A percentile compares a stretch with the other conserved stretches of the same genome.
Evolutionary conservation across 257 asterid species (phyloP).

Genomic region (Solanum etuberosum): DNA sequence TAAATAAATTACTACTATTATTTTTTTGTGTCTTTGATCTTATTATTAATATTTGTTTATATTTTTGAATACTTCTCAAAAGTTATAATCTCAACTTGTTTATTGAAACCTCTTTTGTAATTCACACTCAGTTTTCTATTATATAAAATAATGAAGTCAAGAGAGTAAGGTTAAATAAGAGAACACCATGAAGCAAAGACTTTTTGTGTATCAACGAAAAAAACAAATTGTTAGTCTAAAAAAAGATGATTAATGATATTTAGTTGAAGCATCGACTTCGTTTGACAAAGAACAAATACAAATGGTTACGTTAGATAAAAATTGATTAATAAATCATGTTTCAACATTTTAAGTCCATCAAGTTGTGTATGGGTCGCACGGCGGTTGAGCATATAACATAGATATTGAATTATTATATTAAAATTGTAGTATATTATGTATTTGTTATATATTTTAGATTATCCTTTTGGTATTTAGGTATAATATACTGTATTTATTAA

Average conservation of each 20-base stretch:
- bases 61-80: background rate
- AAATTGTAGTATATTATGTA: background rate
- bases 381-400: too few relatives aligned
- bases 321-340: background rate
- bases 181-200: background rate
- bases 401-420: background rate
- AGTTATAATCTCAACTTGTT: background rate
- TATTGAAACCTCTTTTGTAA: background rate
- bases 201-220: background rate
- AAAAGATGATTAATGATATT: background rate
- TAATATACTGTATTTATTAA: fast-evolving
- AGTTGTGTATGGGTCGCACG: background rate
- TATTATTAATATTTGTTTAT: background rate
- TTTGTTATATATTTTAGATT: too few relatives aligned
- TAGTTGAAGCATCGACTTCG: background rate
- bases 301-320: background rate
- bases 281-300: background rate
- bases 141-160: background rate
- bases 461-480: background rate
- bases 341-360: background rate
- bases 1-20: background rate
- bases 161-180: background rate
- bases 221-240: background rate
- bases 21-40: background rate
- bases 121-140: background rate